A percentile compares a stretch with the other conserved stretches of the same genome.
Evolutionary conservation across 179 eudicot genomes (phyloP).

Genomic region (Beta corolliflora): DNA sequence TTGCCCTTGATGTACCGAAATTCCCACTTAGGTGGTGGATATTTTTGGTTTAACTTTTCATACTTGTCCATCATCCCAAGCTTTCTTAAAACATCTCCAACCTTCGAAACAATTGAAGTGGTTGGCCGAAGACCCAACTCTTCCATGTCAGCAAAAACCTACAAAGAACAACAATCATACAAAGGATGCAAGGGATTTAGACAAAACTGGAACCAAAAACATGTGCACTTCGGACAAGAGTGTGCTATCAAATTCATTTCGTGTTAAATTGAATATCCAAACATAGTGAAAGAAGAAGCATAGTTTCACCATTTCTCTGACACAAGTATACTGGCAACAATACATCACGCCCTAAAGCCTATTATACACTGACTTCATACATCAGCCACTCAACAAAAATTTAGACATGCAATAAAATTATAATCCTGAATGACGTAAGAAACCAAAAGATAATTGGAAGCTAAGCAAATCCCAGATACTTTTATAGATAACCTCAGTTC

Average conservation of each 20-base stretch:
- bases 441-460: not conserved
- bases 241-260: too few relatives aligned
- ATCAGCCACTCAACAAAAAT: not conserved
- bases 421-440: not conserved
- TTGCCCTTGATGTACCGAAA: constrained; percentile 75
- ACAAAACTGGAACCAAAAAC: not conserved
- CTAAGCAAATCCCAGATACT: not conserved
- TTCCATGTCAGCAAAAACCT: constrained; percentile 98
- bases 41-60: constrained; percentile 66
- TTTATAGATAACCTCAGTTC: not conserved
- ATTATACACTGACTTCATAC: not conserved
- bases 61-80: constrained; percentile 86
- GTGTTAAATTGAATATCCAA: not conserved
- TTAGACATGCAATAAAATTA: not conserved
- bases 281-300: not conserved
- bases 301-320: not conserved
- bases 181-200: not conserved
- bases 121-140: constrained; percentile 88
- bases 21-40: constrained; percentile 89
- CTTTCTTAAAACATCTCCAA: constrained; percentile 77
- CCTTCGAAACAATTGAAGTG: constrained; percentile 55
- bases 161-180: not conserved
- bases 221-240: not conserved
- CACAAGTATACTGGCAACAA: not conserved
- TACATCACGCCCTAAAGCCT: not conserved